Percentiles rank a stretch among this genome's conserved stretches.
These are phyloP conservation scores for Dendrocalamus sinicus DNA, from an alignment of 176 grass and related monocot genomes.

Conservation along the genomic window DNA sequence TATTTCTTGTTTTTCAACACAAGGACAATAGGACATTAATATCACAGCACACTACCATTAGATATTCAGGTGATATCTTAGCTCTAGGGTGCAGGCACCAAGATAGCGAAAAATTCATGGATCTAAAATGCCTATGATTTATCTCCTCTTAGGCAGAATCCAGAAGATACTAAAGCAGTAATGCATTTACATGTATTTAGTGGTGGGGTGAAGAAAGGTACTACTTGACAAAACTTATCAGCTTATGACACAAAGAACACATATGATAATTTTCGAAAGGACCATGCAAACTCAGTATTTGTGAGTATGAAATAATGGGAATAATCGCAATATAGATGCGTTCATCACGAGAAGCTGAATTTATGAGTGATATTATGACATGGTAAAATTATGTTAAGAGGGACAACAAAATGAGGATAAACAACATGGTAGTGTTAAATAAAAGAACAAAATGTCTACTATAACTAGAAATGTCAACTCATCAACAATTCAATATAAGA, in stretches of 20 bases:
- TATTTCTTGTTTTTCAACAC: not conserved
- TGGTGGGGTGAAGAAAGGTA: too few relatives aligned
- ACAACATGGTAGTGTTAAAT: not conserved
- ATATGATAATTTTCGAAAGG: too few relatives aligned
- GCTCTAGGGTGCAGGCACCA: not conserved
- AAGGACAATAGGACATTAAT: not conserved
- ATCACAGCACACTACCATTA: not conserved
- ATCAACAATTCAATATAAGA: conserved; percentile 13
- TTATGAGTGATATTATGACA: not conserved
- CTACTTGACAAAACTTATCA: too few relatives aligned
- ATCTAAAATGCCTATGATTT: not conserved
- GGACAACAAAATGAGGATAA: conserved; percentile 4
- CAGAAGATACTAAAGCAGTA: too few relatives aligned
- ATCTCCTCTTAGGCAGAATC: too few relatives aligned
- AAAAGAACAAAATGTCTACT: not conserved
- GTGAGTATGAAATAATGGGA: not conserved
- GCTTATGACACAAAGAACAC: too few relatives aligned
- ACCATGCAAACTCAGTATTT: not conserved
- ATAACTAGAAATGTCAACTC: conserved; percentile 17
- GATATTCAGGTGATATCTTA: not conserved
- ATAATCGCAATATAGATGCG: not conserved
- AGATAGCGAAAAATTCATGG: not conserved
- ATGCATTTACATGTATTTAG: too few relatives aligned
- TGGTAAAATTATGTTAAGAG: not conserved
- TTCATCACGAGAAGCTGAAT: not conserved